phyloP scores from a whole-genome alignment of 2,329 filamentous ascomycete genomes.

The Botrytis hyacinthi region DNA sequence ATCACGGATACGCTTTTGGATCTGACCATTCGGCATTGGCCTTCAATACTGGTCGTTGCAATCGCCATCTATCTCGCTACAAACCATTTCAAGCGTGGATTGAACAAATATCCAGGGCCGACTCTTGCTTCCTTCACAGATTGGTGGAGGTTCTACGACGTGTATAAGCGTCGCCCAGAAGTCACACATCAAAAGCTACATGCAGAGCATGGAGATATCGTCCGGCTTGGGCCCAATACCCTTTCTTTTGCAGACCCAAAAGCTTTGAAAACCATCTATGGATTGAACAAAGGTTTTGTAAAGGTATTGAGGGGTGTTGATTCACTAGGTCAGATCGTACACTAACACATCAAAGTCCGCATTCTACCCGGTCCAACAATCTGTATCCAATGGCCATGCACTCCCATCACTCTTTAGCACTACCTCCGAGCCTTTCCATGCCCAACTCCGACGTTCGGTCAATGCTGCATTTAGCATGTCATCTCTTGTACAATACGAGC shows the following conservation, averaged over 20 bases:
- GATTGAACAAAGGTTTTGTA: constrained; percentile 74
- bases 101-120: constrained; percentile 72
- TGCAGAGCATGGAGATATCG: constrained; percentile 68
- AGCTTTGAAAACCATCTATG: constrained; percentile 74
- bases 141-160: constrained; percentile 73
- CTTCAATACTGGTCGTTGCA: constrained; percentile 39
- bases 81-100: constrained; percentile 54
- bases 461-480: constrained; percentile 78
- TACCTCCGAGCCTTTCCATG: constrained; percentile 71
- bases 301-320: constrained; percentile 54
- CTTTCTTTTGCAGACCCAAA: constrained; percentile 72
- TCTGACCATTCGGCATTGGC: constrained; percentile 42
- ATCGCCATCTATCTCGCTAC: constrained; percentile 45
- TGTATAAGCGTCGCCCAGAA: constrained; percentile 62
- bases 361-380: constrained; percentile 78
- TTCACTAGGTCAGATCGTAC: not conserved
- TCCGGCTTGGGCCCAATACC: constrained; percentile 71
- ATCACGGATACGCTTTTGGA: constrained; percentile 13
- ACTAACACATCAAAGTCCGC: constrained; percentile 54
- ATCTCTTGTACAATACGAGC: constrained; percentile 73
- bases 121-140: constrained; percentile 66
- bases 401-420: constrained; percentile 75
- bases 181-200: constrained; percentile 67
- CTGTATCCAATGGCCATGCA: constrained; percentile 64
- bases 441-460: constrained; percentile 70